These are phyloP conservation scores for Puccinia novopanici DNA, from an alignment of 1,284 basidiomycete species.

Conservation along the genomic window DNA sequence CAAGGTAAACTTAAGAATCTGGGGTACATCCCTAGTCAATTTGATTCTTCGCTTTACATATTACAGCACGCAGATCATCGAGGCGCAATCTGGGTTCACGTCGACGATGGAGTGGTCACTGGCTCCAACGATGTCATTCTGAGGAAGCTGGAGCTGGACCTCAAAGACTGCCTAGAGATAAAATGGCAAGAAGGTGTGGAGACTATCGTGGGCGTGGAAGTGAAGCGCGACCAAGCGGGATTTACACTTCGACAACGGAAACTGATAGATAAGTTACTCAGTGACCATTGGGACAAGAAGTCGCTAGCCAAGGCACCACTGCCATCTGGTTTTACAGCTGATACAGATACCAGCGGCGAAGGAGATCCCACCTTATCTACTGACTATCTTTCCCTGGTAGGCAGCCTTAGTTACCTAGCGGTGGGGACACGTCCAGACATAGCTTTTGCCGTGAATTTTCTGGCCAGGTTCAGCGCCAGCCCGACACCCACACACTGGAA, in stretches of 20 bases:
- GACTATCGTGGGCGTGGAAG: too few species aligned
- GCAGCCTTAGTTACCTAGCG: background rate
- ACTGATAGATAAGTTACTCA: background rate
- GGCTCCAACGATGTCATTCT: background rate
- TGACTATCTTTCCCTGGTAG: constrained; percentile 6
- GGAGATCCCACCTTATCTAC: background rate
- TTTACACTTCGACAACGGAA: background rate
- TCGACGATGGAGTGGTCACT: constrained; percentile 19
- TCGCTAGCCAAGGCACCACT: background rate
- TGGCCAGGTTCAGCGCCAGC: background rate
- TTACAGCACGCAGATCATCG: background rate
- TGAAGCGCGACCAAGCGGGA: background rate
- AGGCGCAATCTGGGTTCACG: constrained; percentile 15
- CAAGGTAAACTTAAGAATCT: background rate
- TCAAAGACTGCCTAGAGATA: too few species aligned
- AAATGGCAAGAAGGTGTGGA: too few species aligned
- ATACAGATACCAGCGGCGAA: background rate
- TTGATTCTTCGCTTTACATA: background rate
- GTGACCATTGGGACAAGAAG: background rate
- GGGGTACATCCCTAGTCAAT: background rate
- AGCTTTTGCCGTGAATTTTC: background rate
- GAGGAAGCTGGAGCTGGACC: background rate
- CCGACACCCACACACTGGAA: background rate
- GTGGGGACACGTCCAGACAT: constrained; percentile 16
- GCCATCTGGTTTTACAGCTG: background rate